Conservation (phyloP, 2,329 filamentous ascomycete genomes). For the Fusarium palustre region DNA sequence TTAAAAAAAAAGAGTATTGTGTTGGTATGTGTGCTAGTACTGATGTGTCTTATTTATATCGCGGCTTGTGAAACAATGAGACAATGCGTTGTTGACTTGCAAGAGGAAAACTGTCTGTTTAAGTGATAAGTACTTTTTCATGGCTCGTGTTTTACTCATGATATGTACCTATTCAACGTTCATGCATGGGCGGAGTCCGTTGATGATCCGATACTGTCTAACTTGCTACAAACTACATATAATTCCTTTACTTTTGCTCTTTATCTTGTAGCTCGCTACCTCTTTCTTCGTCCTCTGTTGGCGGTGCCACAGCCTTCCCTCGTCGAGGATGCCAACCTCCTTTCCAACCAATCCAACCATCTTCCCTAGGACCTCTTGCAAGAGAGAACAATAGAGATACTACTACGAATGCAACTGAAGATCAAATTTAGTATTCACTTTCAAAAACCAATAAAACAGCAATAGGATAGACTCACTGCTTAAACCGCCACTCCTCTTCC, state of each 20-base stretch:
- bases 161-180: neutral
- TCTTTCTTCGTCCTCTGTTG: slow-evolving; percentile 17
- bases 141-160: no score
- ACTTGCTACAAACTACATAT: neutral
- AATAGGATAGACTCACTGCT: slow-evolving; percentile 43
- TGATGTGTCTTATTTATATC: neutral
- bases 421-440: neutral
- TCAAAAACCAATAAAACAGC: neutral
- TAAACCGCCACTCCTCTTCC: slow-evolving; percentile 60
- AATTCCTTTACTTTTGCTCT: slow-evolving; percentile 1
- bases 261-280: neutral
- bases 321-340: slow-evolving; percentile 47
- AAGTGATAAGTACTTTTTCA: no score
- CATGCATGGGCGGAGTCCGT: neutral
- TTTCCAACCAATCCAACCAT: slow-evolving; percentile 51
- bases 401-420: slow-evolving; percentile 44
- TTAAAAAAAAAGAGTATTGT: neutral
- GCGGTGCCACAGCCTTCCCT: slow-evolving; percentile 14
- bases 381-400: slow-evolving; percentile 47
- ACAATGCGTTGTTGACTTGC: no score
- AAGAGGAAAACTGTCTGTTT: no score
- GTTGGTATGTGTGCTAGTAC: neutral
- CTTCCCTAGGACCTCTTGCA: slow-evolving; percentile 48
- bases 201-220: neutral
- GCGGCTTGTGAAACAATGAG: neutral